Conservation (phyloP, 164 flowering plant genomes). For the Amborella trichopoda region DNA sequence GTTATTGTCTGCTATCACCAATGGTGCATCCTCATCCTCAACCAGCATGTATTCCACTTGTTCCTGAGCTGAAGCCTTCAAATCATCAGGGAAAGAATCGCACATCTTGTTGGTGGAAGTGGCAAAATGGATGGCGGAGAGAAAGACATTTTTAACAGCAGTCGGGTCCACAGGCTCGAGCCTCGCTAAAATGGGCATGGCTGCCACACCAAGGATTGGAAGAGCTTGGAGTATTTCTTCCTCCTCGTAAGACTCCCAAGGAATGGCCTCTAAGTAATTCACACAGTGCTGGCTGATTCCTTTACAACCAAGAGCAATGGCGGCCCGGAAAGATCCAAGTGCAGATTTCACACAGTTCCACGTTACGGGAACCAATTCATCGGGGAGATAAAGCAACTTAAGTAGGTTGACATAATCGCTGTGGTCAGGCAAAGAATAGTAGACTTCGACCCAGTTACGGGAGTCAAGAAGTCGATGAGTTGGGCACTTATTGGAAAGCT, state of each 20-base stretch:
- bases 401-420: slow-evolving; percentile 55
- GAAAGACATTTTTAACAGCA: slow-evolving; percentile 49
- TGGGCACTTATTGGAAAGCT: slow-evolving; percentile 94
- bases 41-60: slow-evolving; percentile 88
- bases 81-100: slow-evolving; percentile 43
- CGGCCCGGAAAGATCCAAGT: slow-evolving; percentile 65
- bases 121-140: slow-evolving; percentile 71
- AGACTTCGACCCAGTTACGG: slow-evolving; percentile 79
- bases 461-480: slow-evolving; percentile 87
- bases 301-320: slow-evolving; percentile 55
- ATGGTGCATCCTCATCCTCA: slow-evolving; percentile 54
- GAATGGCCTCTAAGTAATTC: slow-evolving; percentile 78
- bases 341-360: slow-evolving; percentile 65
- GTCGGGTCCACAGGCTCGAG: slow-evolving; percentile 37
- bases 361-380: slow-evolving; percentile 19
- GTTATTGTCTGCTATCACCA: slow-evolving; percentile 49
- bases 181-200: slow-evolving; percentile 47
- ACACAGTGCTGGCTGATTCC: slow-evolving; percentile 49
- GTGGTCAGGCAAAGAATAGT: slow-evolving; percentile 60
- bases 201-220: slow-evolving; percentile 69
- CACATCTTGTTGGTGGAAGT: slow-evolving; percentile 36
- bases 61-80: slow-evolving; percentile 75
- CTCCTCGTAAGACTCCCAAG: slow-evolving; percentile 98
- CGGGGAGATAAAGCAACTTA: slow-evolving; percentile 49
- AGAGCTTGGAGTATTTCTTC: slow-evolving; percentile 67